phyloP scores from a whole-genome alignment of 768 basidiomycete genomes.

The Tulasnella sp. region DNA sequence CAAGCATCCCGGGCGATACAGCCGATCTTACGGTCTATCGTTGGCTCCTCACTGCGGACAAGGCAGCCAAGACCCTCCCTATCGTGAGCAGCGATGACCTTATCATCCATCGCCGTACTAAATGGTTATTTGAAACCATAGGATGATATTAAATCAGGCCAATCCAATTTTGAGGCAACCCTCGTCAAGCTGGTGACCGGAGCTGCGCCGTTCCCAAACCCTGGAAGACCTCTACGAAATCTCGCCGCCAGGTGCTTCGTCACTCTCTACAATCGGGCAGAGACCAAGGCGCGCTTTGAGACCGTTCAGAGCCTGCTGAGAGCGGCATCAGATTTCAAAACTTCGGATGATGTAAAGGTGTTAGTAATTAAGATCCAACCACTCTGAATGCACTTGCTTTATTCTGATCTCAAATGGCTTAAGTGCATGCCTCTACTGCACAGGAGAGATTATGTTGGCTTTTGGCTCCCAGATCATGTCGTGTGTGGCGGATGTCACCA shows the following conservation, averaged over 20 bases:
- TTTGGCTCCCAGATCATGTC: constrained; percentile 93
- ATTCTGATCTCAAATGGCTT: constrained; percentile 43
- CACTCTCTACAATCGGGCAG: constrained; percentile 62
- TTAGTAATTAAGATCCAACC: constrained; percentile 23
- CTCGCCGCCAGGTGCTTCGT: constrained; percentile 69
- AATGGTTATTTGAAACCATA: constrained; percentile 25
- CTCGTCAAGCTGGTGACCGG: constrained; percentile 60
- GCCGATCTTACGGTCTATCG: constrained; percentile 76
- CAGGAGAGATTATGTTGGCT: constrained; percentile 78
- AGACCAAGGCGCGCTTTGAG: constrained; percentile 79
- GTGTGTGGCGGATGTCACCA: constrained; percentile 75
- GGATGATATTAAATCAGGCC: constrained; percentile 56
- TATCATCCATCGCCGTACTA: background rate
- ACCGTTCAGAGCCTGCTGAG: constrained; percentile 68
- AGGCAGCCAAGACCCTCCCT: constrained; percentile 37
- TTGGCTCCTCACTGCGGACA: constrained; percentile 64
- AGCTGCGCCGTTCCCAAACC: constrained; percentile 56
- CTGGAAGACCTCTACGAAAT: constrained; percentile 77
- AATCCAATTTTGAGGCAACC: constrained; percentile 48
- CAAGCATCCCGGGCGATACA: constrained; percentile 58
- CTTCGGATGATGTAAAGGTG: constrained; percentile 30
- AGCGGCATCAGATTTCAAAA: constrained; percentile 59
- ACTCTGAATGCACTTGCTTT: background rate
- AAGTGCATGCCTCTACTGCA: constrained; percentile 53
- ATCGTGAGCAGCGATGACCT: constrained; percentile 35